Evolutionary conservation across 2,329 filamentous ascomycete genomes (phyloP).

Genomic region (Colletotrichum agaves): DNA sequence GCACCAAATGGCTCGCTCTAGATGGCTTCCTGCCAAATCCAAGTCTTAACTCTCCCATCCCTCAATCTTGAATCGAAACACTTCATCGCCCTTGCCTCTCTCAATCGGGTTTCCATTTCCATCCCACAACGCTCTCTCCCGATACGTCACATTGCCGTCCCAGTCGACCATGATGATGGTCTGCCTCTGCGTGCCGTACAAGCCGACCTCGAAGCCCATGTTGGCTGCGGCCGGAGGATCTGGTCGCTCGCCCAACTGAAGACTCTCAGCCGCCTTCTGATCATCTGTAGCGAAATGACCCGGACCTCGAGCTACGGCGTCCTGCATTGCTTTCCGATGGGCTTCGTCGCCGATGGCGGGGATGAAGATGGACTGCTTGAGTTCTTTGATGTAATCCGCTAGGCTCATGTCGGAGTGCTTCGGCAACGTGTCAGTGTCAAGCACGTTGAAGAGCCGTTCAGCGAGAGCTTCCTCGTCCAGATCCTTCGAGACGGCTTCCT

Average conservation of each 20-base stretch:
- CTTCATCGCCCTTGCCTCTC: constrained; percentile 65
- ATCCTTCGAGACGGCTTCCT: constrained; percentile 50
- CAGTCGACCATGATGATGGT: constrained; percentile 71
- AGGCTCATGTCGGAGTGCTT: constrained; percentile 54
- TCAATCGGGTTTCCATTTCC: constrained; percentile 64
- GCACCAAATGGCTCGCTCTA: background rate
- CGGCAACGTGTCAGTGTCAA: constrained; percentile 69
- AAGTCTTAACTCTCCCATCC: constrained; percentile 54
- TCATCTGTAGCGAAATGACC: constrained; percentile 53
- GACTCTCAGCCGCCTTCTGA: constrained; percentile 46
- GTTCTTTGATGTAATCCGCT: constrained; percentile 62
- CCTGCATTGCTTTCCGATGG: constrained; percentile 57
- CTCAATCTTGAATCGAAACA: constrained; percentile 66
- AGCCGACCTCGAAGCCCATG: constrained; percentile 64
- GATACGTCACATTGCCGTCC: constrained; percentile 69
- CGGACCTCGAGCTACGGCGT: constrained; percentile 51
- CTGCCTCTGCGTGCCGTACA: constrained; percentile 74
- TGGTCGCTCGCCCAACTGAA: constrained; percentile 45
- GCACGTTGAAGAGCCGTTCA: constrained; percentile 62
- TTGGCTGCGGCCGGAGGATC: constrained; percentile 41
- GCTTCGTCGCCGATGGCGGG: constrained; percentile 64
- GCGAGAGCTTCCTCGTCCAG: constrained; percentile 60
- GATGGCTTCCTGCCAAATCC: background rate
- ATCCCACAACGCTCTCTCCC: constrained; percentile 70
- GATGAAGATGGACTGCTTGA: constrained; percentile 71